phyloP scores from a whole-genome alignment of 2,329 filamentous ascomycete species.

The Hypoxylon sp. region DNA sequence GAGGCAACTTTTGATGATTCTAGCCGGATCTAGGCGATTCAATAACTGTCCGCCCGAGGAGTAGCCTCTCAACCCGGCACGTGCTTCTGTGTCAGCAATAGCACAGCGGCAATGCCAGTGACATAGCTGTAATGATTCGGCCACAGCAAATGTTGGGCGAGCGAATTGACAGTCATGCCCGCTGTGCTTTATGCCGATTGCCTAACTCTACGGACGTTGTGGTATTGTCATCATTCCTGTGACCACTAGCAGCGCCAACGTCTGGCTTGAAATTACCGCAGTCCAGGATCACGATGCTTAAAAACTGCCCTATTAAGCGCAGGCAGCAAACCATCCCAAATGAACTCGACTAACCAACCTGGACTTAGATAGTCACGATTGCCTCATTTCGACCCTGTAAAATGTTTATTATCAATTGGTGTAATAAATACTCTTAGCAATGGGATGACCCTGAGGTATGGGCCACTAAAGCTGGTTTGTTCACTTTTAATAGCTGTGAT shows the following conservation, averaged over 20 bases:
- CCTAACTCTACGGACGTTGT: slow-evolving; percentile 31
- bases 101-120: slow-evolving; percentile 23
- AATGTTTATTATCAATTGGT: slow-evolving; percentile 31
- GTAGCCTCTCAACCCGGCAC: slow-evolving; percentile 33
- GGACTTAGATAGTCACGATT: slow-evolving; percentile 32
- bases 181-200: slow-evolving; percentile 34
- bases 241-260: slow-evolving; percentile 33
- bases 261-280: slow-evolving; percentile 36
- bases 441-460: neutral
- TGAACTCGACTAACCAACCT: slow-evolving; percentile 20
- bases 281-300: slow-evolving; percentile 40
- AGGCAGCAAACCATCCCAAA: slow-evolving; percentile 37
- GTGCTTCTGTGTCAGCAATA: slow-evolving; percentile 35
- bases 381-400: slow-evolving; percentile 24
- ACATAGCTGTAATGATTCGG: slow-evolving; percentile 39
- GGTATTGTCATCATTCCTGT: slow-evolving; percentile 38
- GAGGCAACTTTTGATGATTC: slow-evolving; percentile 37
- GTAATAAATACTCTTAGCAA: slow-evolving; percentile 30
- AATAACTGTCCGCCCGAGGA: slow-evolving; percentile 35
- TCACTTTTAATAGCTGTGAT: slow-evolving; percentile 10
- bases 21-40: slow-evolving; percentile 44
- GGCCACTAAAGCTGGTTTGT: slow-evolving; percentile 29
- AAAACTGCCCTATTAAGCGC: slow-evolving; percentile 25
- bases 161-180: slow-evolving; percentile 34
- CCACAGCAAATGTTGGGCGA: slow-evolving; percentile 34